Conservation (phyloP, 2,329 filamentous ascomycete genomes). For the Fusarium sp. region DNA sequence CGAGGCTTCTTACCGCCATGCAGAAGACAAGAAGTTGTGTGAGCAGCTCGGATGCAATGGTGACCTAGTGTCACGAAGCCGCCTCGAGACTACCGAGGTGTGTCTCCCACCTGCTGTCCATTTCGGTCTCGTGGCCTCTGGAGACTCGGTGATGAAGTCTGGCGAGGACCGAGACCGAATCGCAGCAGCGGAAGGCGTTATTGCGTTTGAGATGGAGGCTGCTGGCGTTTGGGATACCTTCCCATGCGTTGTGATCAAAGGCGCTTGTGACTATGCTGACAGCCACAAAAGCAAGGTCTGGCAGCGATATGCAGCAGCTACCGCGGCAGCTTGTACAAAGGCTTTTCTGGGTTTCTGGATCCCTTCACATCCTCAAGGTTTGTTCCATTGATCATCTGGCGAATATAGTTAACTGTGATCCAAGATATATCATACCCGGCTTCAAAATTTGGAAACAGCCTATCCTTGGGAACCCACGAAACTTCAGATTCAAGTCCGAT, state of each 20-base stretch:
- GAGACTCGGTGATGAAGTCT: background rate
- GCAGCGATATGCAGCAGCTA: constrained; percentile 24
- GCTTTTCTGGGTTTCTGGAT: constrained; percentile 3
- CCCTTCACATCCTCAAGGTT: background rate
- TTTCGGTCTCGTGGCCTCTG: background rate
- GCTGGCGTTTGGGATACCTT: background rate
- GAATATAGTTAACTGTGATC: background rate
- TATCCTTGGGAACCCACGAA: background rate
- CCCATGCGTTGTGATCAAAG: constrained; percentile 10
- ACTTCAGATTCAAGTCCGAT: background rate
- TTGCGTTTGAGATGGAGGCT: background rate
- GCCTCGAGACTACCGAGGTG: fast-evolving
- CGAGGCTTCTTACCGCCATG: fast-evolving
- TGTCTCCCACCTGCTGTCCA: background rate
- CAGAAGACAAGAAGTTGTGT: background rate
- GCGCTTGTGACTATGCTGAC: constrained; percentile 26
- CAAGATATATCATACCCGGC: background rate
- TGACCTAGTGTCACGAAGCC: fast-evolving
- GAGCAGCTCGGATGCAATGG: background rate
- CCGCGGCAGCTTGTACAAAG: background rate
- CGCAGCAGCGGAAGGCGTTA: background rate
- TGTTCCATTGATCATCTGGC: background rate
- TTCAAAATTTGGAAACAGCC: background rate
- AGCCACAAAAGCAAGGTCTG: constrained; percentile 20
- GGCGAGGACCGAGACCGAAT: background rate